Conservation (phyloP, 208 protist species). For the Crithidia thermophila region DNA sequence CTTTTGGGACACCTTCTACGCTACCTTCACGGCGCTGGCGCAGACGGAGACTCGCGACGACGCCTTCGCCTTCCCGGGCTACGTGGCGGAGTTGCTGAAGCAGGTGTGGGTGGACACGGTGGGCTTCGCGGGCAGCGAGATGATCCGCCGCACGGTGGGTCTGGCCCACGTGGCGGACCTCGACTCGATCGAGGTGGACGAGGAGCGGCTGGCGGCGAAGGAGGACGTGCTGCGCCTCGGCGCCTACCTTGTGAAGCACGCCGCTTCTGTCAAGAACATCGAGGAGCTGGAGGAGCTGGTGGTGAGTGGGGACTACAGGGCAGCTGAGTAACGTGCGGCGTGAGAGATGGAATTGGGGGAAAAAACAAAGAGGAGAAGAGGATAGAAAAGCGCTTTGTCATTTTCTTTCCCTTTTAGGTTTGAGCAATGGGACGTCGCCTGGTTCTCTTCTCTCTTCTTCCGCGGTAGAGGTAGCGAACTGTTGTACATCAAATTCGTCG, state of each 20-base stretch:
- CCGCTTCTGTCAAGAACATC: slow-evolving; percentile 7
- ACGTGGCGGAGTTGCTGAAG: slow-evolving; percentile 19
- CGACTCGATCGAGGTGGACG: slow-evolving; percentile 22
- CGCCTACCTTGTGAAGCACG: slow-evolving; percentile 23
- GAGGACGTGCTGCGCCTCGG: slow-evolving; percentile 31
- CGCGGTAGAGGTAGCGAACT: too few species aligned
- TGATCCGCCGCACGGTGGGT: slow-evolving; percentile 41
- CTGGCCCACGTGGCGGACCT: slow-evolving; percentile 45
- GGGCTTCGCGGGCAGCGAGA: slow-evolving; percentile 40
- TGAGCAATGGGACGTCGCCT: too few species aligned
- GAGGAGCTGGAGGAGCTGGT: slow-evolving; percentile 20
- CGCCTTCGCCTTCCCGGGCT: slow-evolving; percentile 30
- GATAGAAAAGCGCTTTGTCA: too few species aligned
- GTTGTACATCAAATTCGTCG: too few species aligned
- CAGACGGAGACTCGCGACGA: slow-evolving; percentile 16
- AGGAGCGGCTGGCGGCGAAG: slow-evolving; percentile 24
- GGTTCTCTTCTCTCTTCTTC: too few species aligned
- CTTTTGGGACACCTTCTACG: slow-evolving; percentile 31
- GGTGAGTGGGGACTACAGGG: slow-evolving; percentile 13
- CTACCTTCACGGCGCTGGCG: slow-evolving; percentile 29
- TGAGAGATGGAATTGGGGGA: too few species aligned
- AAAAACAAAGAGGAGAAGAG: too few species aligned
- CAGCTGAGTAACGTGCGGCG: slow-evolving; percentile 1
- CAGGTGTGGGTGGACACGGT: slow-evolving; percentile 36
- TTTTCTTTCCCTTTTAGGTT: too few species aligned